Base-by-base conservation (phyloP, 176 grass and related monocot genomes). In the Saccharum officinarum region DNA sequence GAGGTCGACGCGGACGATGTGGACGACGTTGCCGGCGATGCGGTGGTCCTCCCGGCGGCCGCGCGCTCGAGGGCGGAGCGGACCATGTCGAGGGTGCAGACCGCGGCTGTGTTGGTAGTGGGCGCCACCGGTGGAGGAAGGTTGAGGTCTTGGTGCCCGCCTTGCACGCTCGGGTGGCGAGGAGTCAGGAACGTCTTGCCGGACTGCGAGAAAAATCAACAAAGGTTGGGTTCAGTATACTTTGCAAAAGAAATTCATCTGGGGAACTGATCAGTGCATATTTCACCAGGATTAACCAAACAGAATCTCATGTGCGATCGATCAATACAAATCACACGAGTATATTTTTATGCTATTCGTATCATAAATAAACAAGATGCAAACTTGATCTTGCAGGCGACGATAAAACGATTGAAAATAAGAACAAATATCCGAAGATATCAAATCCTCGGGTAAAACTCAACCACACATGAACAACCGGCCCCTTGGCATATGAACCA, bases 41-140 rank as follows among this genome's bases (percentile, higher is more conserved):
- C 0, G 26, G 83, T 26, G 10, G 49, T 12, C 7, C 74, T 73
- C 7, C 12, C 26, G 34, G 87, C 68, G 1, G 75, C 42, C 3
- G 87, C 87, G 25, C 87, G 87, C 75, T 92, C 84, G 3, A 92
- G 69, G 10, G 90, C 90, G 42, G 75, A 80, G 50, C 90, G 87
- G 61, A 84, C 87, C 90, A 89, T 89, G 80, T 89, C 90, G 69
- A 92, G 84, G 10, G 90, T 92, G 63, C 90, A 89, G 25, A 89
- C 80, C 23, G 83, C 80, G 2, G 80, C n/a, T 8, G 83, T 57
- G 62, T 61, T 61, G 75, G 25, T 18, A 0, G 17, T 9, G 13
- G 75, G 67, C 3, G 59, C 2, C 10, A 60, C 49, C 69, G 69
- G 40, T 5, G 90, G 80, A 22, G 84, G 80, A 49, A 87, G 33